Conservation (phyloP, 352 stramenopile species). For the Phytophthora fragariae region DNA sequence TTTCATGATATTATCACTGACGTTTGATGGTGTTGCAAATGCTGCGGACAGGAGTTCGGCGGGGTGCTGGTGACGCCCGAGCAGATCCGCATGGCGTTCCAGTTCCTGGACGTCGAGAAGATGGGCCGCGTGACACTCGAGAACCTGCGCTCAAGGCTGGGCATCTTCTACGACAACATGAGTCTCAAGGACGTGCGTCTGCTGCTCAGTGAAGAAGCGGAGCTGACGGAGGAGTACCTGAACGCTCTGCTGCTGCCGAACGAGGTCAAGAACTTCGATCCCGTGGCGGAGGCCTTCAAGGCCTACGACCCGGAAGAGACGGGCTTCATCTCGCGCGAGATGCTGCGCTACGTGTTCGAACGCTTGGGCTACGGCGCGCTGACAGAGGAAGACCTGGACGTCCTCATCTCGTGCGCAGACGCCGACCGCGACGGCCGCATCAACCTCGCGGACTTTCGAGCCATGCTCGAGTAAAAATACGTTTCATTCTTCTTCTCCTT, state of each 20-base stretch:
- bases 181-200: slow-evolving; percentile 83
- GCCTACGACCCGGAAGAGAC: slow-evolving; percentile 91
- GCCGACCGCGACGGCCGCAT: slow-evolving; percentile 84
- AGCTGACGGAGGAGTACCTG: slow-evolving; percentile 80
- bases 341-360: slow-evolving; percentile 88
- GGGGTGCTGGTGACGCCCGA: slow-evolving; percentile 86
- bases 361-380: slow-evolving; percentile 80
- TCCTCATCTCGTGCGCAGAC: slow-evolving; percentile 89
- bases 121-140: slow-evolving; percentile 83
- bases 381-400: slow-evolving; percentile 82
- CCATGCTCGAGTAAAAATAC: slow-evolving; percentile 61
- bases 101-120: slow-evolving; percentile 91
- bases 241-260: slow-evolving; percentile 85
- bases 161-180: slow-evolving; percentile 91
- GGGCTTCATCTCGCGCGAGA: slow-evolving; percentile 81
- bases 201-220: slow-evolving; percentile 86
- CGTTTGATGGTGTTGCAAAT: background rate
- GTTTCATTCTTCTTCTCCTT: slow-evolving; percentile 20
- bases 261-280: slow-evolving; percentile 92
- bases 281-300: slow-evolving; percentile 89
- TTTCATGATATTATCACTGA: background rate
- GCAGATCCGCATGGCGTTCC: slow-evolving; percentile 87
- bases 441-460: slow-evolving; percentile 83
- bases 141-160: slow-evolving; percentile 79
- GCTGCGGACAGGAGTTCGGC: slow-evolving; percentile 63